Conservation (phyloP, 345 rosid species). For the Kandelia obovata region DNA sequence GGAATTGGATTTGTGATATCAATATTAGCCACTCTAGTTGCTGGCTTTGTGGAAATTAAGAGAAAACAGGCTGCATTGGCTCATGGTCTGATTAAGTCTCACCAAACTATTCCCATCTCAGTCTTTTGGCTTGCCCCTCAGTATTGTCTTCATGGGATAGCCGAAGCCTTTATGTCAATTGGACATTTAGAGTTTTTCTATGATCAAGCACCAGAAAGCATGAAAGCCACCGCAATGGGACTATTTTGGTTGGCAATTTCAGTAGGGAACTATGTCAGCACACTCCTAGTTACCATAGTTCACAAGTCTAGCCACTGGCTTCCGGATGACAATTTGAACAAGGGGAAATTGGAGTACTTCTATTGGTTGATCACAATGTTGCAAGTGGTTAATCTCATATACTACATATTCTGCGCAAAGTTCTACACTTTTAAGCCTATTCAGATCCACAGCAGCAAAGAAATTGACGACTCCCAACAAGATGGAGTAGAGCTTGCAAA, state of each 20-base stretch:
- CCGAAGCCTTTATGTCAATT: slow-evolving; percentile 83
- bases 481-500: slow-evolving; percentile 35
- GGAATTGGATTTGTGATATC: slow-evolving; percentile 76
- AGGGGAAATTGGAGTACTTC: slow-evolving; percentile 75
- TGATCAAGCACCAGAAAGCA: slow-evolving; percentile 85
- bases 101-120: slow-evolving; percentile 51
- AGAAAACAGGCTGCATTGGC: slow-evolving; percentile 48
- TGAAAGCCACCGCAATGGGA: slow-evolving; percentile 76
- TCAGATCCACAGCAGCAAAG: slow-evolving; percentile 42
- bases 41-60: slow-evolving; percentile 66
- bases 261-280: slow-evolving; percentile 64
- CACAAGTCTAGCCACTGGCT: slow-evolving; percentile 81
- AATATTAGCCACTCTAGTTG: slow-evolving; percentile 64
- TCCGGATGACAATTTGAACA: slow-evolving; percentile 64
- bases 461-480: slow-evolving; percentile 16
- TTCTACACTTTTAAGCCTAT: slow-evolving; percentile 68
- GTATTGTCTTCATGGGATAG: slow-evolving; percentile 73
- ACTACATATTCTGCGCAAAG: slow-evolving; percentile 61
- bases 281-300: slow-evolving; percentile 59
- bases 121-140: slow-evolving; percentile 80
- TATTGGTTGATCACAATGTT: slow-evolving; percentile 70
- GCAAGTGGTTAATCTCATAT: slow-evolving; percentile 55
- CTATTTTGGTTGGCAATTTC: slow-evolving; percentile 74
- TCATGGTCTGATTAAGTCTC: slow-evolving; percentile 37
- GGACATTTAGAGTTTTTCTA: slow-evolving; percentile 85